These are phyloP conservation scores for Hansfordia pulvinata DNA, from an alignment of 2,329 filamentous ascomycete genomes.

Conservation along the genomic window DNA sequence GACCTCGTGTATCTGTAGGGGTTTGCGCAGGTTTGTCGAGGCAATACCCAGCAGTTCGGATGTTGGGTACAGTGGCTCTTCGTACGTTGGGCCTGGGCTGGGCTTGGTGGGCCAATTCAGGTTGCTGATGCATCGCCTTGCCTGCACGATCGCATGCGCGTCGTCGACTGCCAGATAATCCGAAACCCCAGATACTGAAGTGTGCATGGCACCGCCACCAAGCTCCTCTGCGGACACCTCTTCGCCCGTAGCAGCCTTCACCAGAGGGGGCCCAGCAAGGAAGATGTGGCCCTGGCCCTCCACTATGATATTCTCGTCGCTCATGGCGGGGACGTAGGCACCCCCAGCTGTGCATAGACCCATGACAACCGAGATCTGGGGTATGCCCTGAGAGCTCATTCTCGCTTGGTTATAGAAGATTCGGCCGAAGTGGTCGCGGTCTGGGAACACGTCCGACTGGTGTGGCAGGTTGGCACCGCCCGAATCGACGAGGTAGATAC, in stretches of 20 bases:
- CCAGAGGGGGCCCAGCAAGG: slow-evolving; percentile 82
- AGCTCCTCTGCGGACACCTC: slow-evolving; percentile 82
- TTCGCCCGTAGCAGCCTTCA: slow-evolving; percentile 93
- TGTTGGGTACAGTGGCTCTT: slow-evolving; percentile 69
- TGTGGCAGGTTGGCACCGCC: slow-evolving; percentile 91
- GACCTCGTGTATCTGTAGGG: slow-evolving; percentile 76
- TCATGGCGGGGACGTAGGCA: slow-evolving; percentile 94
- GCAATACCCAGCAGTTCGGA: slow-evolving; percentile 79
- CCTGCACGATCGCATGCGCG: slow-evolving; percentile 78
- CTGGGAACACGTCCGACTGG: slow-evolving; percentile 91
- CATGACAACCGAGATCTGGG: slow-evolving; percentile 93
- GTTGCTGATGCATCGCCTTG: slow-evolving; percentile 71
- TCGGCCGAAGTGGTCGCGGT: slow-evolving; percentile 86
- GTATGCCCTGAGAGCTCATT: slow-evolving; percentile 81
- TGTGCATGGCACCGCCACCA: slow-evolving; percentile 81
- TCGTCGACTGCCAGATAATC: slow-evolving; percentile 94
- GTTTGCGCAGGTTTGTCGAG: slow-evolving; percentile 76
- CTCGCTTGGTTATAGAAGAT: slow-evolving; percentile 98
- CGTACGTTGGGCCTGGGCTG: slow-evolving; percentile 30
- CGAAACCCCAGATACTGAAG: slow-evolving; percentile 80
- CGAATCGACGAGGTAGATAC: slow-evolving; percentile 92
- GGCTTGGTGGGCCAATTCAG: slow-evolving; percentile 65
- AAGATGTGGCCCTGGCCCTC: slow-evolving; percentile 95
- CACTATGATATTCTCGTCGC: slow-evolving; percentile 94
- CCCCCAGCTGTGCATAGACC: slow-evolving; percentile 92